A percentile compares a stretch with the other conserved stretches of the same genome.
Evolutionary conservation across 2,329 filamentous ascomycete species (phyloP).

Genomic region (Cladophialophora carrionii): DNA sequence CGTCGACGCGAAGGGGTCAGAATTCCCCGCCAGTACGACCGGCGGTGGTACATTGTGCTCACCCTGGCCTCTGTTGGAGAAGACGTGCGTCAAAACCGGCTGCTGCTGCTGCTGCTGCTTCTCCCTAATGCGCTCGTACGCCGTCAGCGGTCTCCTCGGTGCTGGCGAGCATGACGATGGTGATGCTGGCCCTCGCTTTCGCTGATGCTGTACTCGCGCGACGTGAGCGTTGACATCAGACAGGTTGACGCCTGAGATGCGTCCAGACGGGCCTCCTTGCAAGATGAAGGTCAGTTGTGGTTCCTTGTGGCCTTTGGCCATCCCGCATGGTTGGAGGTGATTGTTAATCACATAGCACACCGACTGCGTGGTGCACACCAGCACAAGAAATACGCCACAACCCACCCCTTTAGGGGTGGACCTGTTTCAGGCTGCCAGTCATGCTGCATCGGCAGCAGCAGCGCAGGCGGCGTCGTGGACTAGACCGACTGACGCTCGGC

Average conservation of each 20-base stretch:
- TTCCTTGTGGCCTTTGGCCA: neutral
- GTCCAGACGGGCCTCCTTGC: neutral
- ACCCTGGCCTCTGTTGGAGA: neutral
- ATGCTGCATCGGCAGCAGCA: neutral
- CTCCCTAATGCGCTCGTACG: neutral
- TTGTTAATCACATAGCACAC: neutral
- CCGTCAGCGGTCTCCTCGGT: neutral
- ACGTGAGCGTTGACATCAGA: conserved; percentile 14
- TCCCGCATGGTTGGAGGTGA: neutral
- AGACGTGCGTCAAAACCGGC: neutral
- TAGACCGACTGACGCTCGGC: neutral
- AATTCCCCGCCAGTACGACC: conserved; percentile 14
- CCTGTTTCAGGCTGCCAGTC: neutral
- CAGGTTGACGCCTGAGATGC: neutral
- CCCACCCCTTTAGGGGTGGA: neutral
- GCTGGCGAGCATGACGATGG: neutral
- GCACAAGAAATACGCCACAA: neutral
- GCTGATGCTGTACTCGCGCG: conserved; percentile 7
- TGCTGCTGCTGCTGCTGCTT: neutral
- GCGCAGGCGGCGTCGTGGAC: neutral
- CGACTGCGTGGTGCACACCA: neutral
- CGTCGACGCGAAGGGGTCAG: conserved; percentile 15
- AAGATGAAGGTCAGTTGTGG: conserved; percentile 12
- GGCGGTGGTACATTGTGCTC: neutral
- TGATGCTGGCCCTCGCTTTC: neutral